Evolutionary conservation across 1,139 yeast species (phyloP), one percentile per base, ranked within the genome.

Genomic region (Wickerhamomyces sp.): DNA sequence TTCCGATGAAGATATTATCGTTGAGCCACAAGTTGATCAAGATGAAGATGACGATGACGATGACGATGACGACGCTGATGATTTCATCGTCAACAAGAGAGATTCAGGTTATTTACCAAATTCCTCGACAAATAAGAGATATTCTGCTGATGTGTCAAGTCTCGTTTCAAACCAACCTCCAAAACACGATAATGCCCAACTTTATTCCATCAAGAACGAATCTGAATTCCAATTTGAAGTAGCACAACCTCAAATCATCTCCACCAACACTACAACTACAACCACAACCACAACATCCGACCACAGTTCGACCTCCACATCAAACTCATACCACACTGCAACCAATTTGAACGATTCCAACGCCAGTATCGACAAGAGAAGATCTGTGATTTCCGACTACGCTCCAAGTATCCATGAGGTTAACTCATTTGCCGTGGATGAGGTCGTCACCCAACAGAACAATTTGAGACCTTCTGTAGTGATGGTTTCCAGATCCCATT

Each of bases 331-430:
- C 16, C 31, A 22, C 14, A 28, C 25, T 12, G 25, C 31, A 6
- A 13, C 5, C 6, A 28, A 28, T 15, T n/a, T n/a, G n/a, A 12
- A 22, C 57, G 4, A 18, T 3, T 32, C 41, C 3, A 19, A 7
- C 14, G 22, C 17, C 21, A 24, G 29, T 18, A 21, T 35, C 3
- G 26, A 31, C n/a, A 60, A 61, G 28, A 54, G 73, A 46, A 48
- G 56, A 13, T 68, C 75, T 6, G 47, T 62, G 42, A 43, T 65
- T 29, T 68, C 74, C 0, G 64, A 62, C 21, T 70, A 70, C 46
- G 62, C 72, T 0, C 72, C 72, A 9, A 55, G 66, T 15, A 61
- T 69, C 10, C 72, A 69, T 19, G 65, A 67, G 37, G 72, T 65
- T 7, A 64, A 66, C 23, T 62, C 66, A 8, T 61, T 67, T 3